Conservation (phyloP, 1,284 basidiomycete species). For the Sphagnurus paluster region DNA sequence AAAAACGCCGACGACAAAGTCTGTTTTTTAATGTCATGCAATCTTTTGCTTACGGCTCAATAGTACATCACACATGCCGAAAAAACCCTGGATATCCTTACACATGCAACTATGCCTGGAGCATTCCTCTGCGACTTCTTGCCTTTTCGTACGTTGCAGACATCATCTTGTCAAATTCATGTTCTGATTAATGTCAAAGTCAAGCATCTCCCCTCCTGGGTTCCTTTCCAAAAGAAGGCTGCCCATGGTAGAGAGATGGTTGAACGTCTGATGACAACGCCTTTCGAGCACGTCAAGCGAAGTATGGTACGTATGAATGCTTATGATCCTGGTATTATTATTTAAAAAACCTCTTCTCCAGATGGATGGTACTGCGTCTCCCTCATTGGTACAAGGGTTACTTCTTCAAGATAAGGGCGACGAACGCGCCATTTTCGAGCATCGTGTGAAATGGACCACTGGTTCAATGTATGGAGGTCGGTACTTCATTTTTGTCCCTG, state of each 20-base stretch:
- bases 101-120: conserved; percentile 22
- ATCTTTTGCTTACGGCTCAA: background rate
- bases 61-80: conserved; percentile 27
- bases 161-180: conserved; percentile 10
- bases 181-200: background rate
- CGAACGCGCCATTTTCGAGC: background rate
- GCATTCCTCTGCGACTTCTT: conserved; percentile 26
- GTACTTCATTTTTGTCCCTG: conserved; percentile 4
- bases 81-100: conserved; percentile 22
- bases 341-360: background rate
- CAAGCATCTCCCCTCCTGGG: conserved; percentile 1
- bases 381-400: background rate
- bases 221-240: background rate
- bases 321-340: background rate
- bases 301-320: background rate
- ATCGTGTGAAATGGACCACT: conserved; percentile 20
- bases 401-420: background rate
- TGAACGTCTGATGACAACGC: background rate
- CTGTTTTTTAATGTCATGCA: background rate
- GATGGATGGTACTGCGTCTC: background rate
- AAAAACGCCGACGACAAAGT: conserved; percentile 21
- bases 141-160: conserved; percentile 22
- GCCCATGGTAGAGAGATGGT: background rate
- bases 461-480: conserved; percentile 29
- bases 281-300: conserved; percentile 4